Evolutionary conservation across 139 green algal genomes (phyloP).

Genomic region (Pseudopediastrum boryanum): DNA sequence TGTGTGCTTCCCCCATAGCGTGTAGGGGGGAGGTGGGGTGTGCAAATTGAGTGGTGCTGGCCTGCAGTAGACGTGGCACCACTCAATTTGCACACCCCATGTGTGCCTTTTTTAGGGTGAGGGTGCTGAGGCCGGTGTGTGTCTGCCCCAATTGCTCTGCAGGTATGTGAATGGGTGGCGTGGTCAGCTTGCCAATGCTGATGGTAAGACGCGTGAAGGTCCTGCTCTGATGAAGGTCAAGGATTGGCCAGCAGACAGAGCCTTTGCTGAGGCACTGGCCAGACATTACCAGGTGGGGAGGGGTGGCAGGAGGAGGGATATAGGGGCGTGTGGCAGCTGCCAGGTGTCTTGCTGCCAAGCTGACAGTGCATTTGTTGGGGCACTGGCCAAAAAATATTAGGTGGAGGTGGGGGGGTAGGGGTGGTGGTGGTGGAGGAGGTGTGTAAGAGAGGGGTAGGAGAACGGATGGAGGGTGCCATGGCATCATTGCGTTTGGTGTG

Average conservation of each 20-base stretch:
- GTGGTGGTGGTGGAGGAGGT: background rate
- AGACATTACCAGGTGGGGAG: slow-evolving; percentile 62
- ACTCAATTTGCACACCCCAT: slow-evolving; percentile 50
- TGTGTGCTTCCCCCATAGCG: too few species aligned
- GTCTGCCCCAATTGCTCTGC: background rate
- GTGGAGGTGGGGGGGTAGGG: too few species aligned
- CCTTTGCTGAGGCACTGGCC: slow-evolving; percentile 53
- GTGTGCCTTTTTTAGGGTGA: background rate
- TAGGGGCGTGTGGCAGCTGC: background rate
- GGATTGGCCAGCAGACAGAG: slow-evolving; percentile 76
- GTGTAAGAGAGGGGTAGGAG: background rate
- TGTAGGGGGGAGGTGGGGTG: too few species aligned
- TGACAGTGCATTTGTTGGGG: background rate
- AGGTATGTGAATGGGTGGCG: background rate
- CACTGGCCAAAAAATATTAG: background rate
- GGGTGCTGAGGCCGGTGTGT: background rate
- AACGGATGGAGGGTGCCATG: background rate
- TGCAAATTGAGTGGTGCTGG: background rate
- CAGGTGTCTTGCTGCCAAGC: background rate
- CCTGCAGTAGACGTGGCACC: background rate
- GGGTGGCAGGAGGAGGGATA: slow-evolving; percentile 26
- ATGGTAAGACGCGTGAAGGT: slow-evolving; percentile 5
- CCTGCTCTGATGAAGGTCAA: slow-evolving; percentile 87
- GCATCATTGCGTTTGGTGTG: background rate
- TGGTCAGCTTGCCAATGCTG: slow-evolving; percentile 2